Percentiles rank a stretch among this genome's conserved stretches.
These are phyloP conservation scores for Solanum bulbocastanum DNA, from an alignment of 257 asterid species.

Conservation along the genomic window DNA sequence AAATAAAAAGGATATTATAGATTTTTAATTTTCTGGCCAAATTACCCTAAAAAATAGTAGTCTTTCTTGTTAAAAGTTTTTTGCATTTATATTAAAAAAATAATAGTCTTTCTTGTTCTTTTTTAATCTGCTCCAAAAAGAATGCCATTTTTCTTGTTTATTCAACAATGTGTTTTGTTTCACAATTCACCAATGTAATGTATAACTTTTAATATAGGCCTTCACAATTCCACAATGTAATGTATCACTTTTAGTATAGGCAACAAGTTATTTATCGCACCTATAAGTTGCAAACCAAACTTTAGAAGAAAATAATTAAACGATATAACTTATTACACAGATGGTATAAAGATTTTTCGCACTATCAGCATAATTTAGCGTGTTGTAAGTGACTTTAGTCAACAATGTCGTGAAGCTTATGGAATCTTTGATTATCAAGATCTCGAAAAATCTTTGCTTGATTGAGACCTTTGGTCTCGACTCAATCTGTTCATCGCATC, in stretches of 20 bases:
- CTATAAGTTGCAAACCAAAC: neutral
- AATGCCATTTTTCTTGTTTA: neutral
- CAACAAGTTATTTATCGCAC: neutral
- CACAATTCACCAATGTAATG: neutral
- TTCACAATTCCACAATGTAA: too few relatives aligned
- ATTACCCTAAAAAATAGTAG: too few relatives aligned
- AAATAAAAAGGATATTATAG: too few relatives aligned
- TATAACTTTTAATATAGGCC: neutral
- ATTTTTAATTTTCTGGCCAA: too few relatives aligned
- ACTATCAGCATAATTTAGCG: neutral
- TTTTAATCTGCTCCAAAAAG: too few relatives aligned
- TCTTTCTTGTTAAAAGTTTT: too few relatives aligned
- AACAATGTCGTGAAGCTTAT: constrained; percentile 24
- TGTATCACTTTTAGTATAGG: neutral
- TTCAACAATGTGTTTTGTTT: neutral
- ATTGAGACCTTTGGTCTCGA: constrained; percentile 41
- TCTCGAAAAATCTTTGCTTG: constrained; percentile 38
- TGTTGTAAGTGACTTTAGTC: neutral
- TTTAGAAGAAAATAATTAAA: neutral
- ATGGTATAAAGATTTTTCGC: neutral
- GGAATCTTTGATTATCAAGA: constrained; percentile 17
- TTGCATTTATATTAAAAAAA: too few relatives aligned
- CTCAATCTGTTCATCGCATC: constrained; percentile 19
- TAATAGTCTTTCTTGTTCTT: neutral
- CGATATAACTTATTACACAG: neutral